These are phyloP conservation scores for Prunus persica DNA, from an alignment of 306 rosid species.

Conservation along the genomic window Prunus_persica_NCBIv2 NC_034011.1:2859501-2860000, in stretches of 20 bases:
- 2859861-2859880: slow-evolving; percentile 75
- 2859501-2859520: slow-evolving; percentile 63
- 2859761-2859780: slow-evolving; percentile 79
- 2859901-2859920: slow-evolving; percentile 61
- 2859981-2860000: slow-evolving; percentile 72
- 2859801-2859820: slow-evolving; percentile 79
- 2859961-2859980: slow-evolving; percentile 64
- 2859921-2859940: slow-evolving; percentile 73
- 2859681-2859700: slow-evolving; percentile 71
- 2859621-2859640: slow-evolving; percentile 78
- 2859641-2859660: slow-evolving; percentile 86
- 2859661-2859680: slow-evolving; percentile 92
- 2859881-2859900: slow-evolving; percentile 66
- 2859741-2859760: slow-evolving; percentile 79
- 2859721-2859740: slow-evolving; percentile 79
- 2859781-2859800: slow-evolving; percentile 72
- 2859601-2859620: slow-evolving; percentile 63
- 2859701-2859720: slow-evolving; percentile 71
- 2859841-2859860: slow-evolving; percentile 58
- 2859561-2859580: slow-evolving; percentile 93
- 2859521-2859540: slow-evolving; percentile 71
- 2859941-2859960: slow-evolving; percentile 94
- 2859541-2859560: slow-evolving; percentile 57
- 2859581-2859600: slow-evolving; percentile 64
- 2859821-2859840: slow-evolving; percentile 49